Evolutionary conservation across 1,284 basidiomycete species (phyloP).

Genomic region (Takashimella tepidaria): DNA sequence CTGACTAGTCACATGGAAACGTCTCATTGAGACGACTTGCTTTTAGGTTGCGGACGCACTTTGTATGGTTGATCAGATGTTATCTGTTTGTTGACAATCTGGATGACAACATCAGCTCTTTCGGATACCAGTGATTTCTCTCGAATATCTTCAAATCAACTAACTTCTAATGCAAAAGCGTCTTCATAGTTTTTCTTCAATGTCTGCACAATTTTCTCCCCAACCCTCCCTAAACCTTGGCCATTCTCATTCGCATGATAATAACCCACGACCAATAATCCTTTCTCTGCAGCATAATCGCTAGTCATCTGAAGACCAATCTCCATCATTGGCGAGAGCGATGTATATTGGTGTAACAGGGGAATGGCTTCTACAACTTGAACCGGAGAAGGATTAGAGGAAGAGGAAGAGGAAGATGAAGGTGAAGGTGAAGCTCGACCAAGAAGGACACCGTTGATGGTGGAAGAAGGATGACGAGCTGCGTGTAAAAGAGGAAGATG

Average conservation of each 20-base stretch:
- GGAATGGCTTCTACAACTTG: slow-evolving; percentile 33
- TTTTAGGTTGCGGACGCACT: too few relatives aligned
- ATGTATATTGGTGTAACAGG: slow-evolving; percentile 42
- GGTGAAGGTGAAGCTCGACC: slow-evolving; percentile 12
- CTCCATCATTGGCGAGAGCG: slow-evolving; percentile 38
- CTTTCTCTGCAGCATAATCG: slow-evolving; percentile 13
- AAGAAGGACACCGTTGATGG: slow-evolving; percentile 43
- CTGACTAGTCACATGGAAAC: too few relatives aligned
- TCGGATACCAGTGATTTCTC: too few relatives aligned
- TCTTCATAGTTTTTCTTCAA: slow-evolving; percentile 13
- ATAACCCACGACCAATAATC: slow-evolving; percentile 28
- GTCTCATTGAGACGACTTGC: too few relatives aligned
- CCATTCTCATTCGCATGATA: slow-evolving; percentile 38
- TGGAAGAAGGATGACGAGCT: slow-evolving; percentile 34
- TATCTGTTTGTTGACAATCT: slow-evolving; percentile 38
- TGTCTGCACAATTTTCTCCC: slow-evolving; percentile 16
- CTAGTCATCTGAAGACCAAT: slow-evolving; percentile 34
- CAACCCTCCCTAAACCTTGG: slow-evolving; percentile 11
- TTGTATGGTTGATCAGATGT: slow-evolving; percentile 20
- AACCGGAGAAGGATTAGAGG: background rate
- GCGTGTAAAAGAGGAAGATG: slow-evolving; percentile 30
- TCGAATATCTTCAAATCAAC: too few relatives aligned
- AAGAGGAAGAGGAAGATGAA: slow-evolving; percentile 1
- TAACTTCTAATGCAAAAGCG: slow-evolving; percentile 29
- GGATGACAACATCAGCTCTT: background rate